These are phyloP conservation scores for Hygrophoropsis aurantiaca DNA, from an alignment of 768 basidiomycete genomes.

Conservation along the genomic window DNA sequence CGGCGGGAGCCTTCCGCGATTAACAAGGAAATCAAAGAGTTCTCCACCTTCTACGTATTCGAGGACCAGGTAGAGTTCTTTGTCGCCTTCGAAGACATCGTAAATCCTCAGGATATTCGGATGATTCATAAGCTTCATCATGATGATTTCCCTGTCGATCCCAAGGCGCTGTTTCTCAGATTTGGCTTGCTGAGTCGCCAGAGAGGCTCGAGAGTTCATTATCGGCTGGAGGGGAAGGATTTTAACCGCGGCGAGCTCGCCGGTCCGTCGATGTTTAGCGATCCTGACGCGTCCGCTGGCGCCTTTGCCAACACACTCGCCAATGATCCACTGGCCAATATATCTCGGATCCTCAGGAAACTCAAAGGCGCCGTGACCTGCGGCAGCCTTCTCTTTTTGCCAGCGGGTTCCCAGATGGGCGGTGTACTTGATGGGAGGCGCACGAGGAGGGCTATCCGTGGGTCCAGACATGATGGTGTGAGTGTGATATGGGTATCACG, in stretches of 20 bases:
- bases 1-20: slow-evolving; percentile 76
- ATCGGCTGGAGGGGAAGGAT: slow-evolving; percentile 86
- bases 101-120: slow-evolving; percentile 95
- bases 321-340: slow-evolving; percentile 91
- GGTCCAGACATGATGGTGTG: slow-evolving; percentile 29
- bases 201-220: slow-evolving; percentile 67
- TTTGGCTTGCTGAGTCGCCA: slow-evolving; percentile 66
- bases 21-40: slow-evolving; percentile 94
- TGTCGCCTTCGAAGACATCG: slow-evolving; percentile 92
- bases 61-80: slow-evolving; percentile 87
- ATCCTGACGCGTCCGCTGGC: slow-evolving; percentile 94
- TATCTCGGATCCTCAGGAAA: slow-evolving; percentile 80
- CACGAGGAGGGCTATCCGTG: slow-evolving; percentile 60
- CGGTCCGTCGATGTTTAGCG: slow-evolving; percentile 80
- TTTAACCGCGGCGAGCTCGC: slow-evolving; percentile 93
- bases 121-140: slow-evolving; percentile 99
- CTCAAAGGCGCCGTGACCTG: slow-evolving; percentile 73
- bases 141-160: slow-evolving; percentile 92
- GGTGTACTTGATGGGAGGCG: slow-evolving; percentile 70
- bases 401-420: slow-evolving; percentile 78
- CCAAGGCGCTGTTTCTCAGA: slow-evolving; percentile 81
- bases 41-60: slow-evolving; percentile 97
- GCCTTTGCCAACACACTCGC: slow-evolving; percentile 92
- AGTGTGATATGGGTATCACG: too few species aligned
- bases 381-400: slow-evolving; percentile 85